A percentile compares a stretch with the other conserved stretches of the same genome.
Conservation (phyloP, 139 green algal genomes). For the Coelastrella sp. region DNA sequence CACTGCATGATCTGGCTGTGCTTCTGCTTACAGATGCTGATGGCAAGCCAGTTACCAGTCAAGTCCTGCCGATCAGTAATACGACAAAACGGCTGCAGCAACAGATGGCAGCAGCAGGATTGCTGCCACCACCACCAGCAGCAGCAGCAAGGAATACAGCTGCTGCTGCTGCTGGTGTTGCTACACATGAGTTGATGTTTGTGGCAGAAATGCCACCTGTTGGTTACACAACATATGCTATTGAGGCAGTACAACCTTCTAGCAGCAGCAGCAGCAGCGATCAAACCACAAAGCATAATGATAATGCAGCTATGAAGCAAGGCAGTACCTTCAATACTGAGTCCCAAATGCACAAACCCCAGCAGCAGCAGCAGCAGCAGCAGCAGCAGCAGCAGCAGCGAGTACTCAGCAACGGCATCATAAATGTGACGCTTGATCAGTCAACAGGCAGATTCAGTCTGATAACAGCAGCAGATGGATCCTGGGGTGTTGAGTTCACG, state of each 20-base stretch:
- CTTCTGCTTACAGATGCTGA: constrained; percentile 56
- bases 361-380: not conserved
- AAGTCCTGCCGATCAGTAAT: constrained; percentile 59
- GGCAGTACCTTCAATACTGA: no score
- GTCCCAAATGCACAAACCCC: no score
- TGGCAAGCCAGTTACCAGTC: constrained; percentile 48
- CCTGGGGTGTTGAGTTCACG: constrained; percentile 12
- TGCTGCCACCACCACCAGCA: not conserved
- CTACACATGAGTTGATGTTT: constrained; percentile 68
- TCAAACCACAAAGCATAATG: no score
- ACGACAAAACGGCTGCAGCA: constrained; percentile 63
- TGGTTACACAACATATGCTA: constrained; percentile 63
- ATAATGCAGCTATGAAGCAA: no score
- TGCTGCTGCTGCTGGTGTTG: not conserved
- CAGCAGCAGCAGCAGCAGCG: constrained; percentile 24
- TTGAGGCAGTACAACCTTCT: constrained; percentile 34
- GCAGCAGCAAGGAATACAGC: not conserved
- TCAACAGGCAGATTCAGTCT: not conserved
- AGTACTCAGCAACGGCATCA: not conserved
- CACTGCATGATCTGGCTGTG: not conserved
- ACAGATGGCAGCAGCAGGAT: constrained; percentile 42
- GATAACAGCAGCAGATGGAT: constrained; percentile 21
- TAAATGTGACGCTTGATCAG: not conserved
- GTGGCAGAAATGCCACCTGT: constrained; percentile 62
- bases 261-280: no score